Conservation (phyloP, 192 early-diverging fungal species). For the Chytriomyces hyalinus region DNA sequence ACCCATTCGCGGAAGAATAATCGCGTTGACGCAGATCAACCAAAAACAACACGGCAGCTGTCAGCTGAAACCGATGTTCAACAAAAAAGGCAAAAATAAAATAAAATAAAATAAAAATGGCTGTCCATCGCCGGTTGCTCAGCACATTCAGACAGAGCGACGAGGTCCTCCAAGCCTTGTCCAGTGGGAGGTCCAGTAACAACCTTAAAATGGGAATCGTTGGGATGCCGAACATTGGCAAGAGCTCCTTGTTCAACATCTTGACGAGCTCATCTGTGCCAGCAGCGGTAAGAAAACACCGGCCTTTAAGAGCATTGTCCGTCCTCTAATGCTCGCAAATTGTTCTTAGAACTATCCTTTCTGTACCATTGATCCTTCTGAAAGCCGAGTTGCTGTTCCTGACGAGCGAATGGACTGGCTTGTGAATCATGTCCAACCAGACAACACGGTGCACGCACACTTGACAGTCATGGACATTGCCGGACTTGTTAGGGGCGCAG, state of each 20-base stretch:
- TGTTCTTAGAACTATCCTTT: constrained; percentile 86
- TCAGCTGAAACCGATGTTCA: too few species aligned
- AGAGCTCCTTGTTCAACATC: constrained; percentile 59
- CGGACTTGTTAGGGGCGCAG: constrained; percentile 83
- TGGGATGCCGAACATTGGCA: constrained; percentile 96
- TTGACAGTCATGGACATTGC: constrained; percentile 97
- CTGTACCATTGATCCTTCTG: constrained; percentile 93
- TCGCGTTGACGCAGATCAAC: too few species aligned
- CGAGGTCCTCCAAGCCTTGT: neutral
- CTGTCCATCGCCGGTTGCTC: too few species aligned
- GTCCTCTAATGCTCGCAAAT: constrained; percentile 68
- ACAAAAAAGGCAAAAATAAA: too few species aligned
- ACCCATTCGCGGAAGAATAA: too few species aligned
- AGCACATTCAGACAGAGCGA: too few species aligned
- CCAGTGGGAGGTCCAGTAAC: constrained; percentile 52
- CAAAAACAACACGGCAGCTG: too few species aligned
- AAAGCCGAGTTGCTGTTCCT: constrained; percentile 87
- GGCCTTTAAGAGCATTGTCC: constrained; percentile 48
- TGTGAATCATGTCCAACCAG: constrained; percentile 62
- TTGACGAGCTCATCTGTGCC: constrained; percentile 50
- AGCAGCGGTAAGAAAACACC: constrained; percentile 60
- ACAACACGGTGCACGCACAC: constrained; percentile 68
- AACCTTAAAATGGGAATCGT: constrained; percentile 79
- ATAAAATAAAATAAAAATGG: too few species aligned
- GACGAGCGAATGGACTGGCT: constrained; percentile 88